Percentiles rank a stretch among this genome's conserved stretches.
These are phyloP conservation scores for Hypoxylon sp. DNA, from an alignment of 2,329 filamentous ascomycete species.

Conservation along the genomic window DNA sequence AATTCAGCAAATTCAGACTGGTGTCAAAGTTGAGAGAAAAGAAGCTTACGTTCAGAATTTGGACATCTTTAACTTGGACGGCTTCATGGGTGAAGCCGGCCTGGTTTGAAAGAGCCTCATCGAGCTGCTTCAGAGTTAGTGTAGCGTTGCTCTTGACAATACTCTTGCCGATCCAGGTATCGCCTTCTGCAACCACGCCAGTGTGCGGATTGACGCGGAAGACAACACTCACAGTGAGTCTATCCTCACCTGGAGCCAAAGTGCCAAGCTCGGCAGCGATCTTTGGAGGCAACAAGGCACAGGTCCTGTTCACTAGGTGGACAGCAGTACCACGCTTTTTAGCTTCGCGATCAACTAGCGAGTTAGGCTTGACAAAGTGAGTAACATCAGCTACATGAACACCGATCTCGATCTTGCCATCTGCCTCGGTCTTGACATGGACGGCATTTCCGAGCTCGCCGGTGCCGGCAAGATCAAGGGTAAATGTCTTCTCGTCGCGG, in stretches of 20 bases:
- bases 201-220: constrained; percentile 88
- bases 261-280: constrained; percentile 89
- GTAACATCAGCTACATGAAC: constrained; percentile 95
- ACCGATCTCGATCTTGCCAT: constrained; percentile 92
- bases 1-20: constrained; percentile 15
- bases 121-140: constrained; percentile 84
- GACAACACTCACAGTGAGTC: constrained; percentile 90
- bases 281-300: constrained; percentile 88
- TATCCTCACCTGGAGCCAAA: constrained; percentile 84
- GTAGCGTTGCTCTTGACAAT: constrained; percentile 92
- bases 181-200: constrained; percentile 80
- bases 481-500: constrained; percentile 87
- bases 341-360: constrained; percentile 93
- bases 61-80: constrained; percentile 77
- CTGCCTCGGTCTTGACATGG: constrained; percentile 83
- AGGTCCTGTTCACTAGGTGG: constrained; percentile 86
- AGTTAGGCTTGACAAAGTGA: constrained; percentile 96
- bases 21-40: too few relatives aligned
- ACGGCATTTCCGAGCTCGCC: constrained; percentile 92
- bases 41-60: constrained; percentile 73
- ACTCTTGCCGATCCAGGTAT: constrained; percentile 92
- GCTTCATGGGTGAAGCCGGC: constrained; percentile 69
- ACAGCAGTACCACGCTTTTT: constrained; percentile 98
- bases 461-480: constrained; percentile 87
- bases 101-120: constrained; percentile 76